Evolutionary conservation across 78 protist genomes (phyloP), one percentile per base, ranked within the genome.

Genomic region (Speleostelium caveatum): DNA sequence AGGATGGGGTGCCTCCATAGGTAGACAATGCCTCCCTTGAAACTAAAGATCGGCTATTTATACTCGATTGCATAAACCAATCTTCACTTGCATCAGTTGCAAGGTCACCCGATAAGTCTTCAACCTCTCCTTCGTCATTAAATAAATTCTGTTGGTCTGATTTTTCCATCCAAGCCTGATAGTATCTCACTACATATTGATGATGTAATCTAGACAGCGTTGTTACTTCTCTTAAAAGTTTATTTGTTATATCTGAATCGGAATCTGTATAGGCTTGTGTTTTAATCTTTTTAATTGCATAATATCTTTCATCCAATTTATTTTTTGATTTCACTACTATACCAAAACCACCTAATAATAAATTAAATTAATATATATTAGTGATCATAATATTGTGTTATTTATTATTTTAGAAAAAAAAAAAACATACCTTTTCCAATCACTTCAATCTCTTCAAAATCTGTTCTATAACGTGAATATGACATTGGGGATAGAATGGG

Each of bases 91-190:
- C 89, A 80, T 80, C 89, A 21, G 89, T 80, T 41, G 45, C 89
- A 21, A 80, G 41, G 28, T 80, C 77, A 56, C 89, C 89, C 24
- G 68, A 51, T 4, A 80, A 33, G 58, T 80, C 89, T 32, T 80
- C 89, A 30, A 66, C 36, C 6, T 38, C 78, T 0, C 33, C 78
- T 2, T 72, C 63, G 16, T 58, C 63, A 45, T 45, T 10, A 58
- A 19, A 6, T 5, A 42, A 69, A 1, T 56, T 28, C 30, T 35
- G 59, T 0, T 30, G 58, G 45, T 76, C 86, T 2, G 77, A 26
- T 49, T 51, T 35, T 60, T 93, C 95, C 16, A 93, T 65, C 95
- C 95, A 93, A 2, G 95, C 95, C 30, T 93, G 95, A 66, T 85
- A 93, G 30, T 93, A 92, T 22, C 95, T 61, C 10, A 93, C 95